Conservation (phyloP, 2,329 filamentous ascomycete genomes). For the Paradendryphiella salina region DNA sequence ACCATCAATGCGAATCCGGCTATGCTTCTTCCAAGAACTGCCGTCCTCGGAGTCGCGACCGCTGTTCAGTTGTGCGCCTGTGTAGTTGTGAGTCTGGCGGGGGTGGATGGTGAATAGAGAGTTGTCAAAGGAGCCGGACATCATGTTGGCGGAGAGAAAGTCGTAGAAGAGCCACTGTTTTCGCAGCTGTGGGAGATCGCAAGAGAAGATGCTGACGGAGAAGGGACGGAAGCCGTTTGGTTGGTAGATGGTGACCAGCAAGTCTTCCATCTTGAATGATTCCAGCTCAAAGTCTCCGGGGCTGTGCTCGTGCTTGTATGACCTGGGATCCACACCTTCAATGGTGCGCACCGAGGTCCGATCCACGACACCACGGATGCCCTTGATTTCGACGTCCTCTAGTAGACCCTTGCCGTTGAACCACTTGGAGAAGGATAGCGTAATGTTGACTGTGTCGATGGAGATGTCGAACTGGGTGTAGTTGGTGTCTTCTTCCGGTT, state of each 20-base stretch:
- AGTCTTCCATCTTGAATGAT: conserved; percentile 92
- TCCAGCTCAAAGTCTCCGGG: conserved; percentile 97
- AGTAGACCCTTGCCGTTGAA: conserved; percentile 94
- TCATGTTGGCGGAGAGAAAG: conserved; percentile 90
- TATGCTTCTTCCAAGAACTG: conserved; percentile 91
- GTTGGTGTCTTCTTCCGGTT: conserved; percentile 81
- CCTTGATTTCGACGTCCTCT: conserved; percentile 90
- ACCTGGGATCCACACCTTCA: conserved; percentile 75
- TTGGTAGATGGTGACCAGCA: conserved; percentile 89
- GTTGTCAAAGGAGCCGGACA: conserved; percentile 93
- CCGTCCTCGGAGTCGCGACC: conserved; percentile 64
- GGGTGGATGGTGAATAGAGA: conserved; percentile 97
- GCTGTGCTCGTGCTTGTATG: conserved; percentile 82
- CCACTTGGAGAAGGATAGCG: conserved; percentile 97
- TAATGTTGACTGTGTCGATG: conserved; percentile 93
- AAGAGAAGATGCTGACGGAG: conserved; percentile 92
- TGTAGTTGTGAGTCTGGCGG: conserved; percentile 80
- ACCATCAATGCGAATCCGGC: conserved; percentile 85
- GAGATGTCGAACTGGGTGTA: conserved; percentile 98
- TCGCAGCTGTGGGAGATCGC: conserved; percentile 85
- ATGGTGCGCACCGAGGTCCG: conserved; percentile 79
- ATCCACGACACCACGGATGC: conserved; percentile 89
- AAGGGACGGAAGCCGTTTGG: conserved; percentile 91
- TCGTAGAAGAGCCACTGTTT: conserved; percentile 99
- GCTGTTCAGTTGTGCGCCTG: conserved; percentile 63